These are phyloP conservation scores for Pueraria montana DNA, from an alignment of 306 rosid species.

Conservation along the genomic window DNA sequence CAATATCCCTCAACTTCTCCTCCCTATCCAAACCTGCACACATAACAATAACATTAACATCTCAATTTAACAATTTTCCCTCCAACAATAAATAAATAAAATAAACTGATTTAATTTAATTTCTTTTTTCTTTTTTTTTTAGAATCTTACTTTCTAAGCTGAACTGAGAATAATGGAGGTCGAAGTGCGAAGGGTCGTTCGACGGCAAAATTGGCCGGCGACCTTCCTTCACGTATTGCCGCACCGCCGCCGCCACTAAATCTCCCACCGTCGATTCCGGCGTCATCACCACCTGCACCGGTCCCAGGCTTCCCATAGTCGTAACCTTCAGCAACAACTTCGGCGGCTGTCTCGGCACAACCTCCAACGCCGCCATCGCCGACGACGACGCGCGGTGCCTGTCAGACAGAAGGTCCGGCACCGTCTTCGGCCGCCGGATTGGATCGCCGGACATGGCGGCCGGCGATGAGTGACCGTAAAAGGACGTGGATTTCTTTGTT, in stretches of 20 bases:
- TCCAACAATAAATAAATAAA: not conserved
- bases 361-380: slow-evolving; percentile 28
- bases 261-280: slow-evolving; percentile 70
- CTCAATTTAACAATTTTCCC: not conserved
- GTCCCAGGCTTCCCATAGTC: slow-evolving; percentile 76
- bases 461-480: slow-evolving; percentile 49
- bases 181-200: slow-evolving; percentile 61
- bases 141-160: slow-evolving; percentile 80
- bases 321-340: slow-evolving; percentile 85
- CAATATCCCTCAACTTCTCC: slow-evolving; percentile 68
- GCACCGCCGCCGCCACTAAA: slow-evolving; percentile 60
- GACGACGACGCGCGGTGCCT: slow-evolving; percentile 18
- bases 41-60: not conserved
- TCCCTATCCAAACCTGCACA: slow-evolving; percentile 73
- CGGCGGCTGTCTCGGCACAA: slow-evolving; percentile 59
- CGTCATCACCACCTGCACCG: slow-evolving; percentile 73
- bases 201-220: slow-evolving; percentile 82
- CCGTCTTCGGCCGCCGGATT: slow-evolving; percentile 77
- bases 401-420: slow-evolving; percentile 62
- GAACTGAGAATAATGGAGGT: slow-evolving; percentile 94
- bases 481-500: slow-evolving; percentile 71
- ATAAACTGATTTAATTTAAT: not conserved
- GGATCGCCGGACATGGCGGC: not conserved
- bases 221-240: slow-evolving; percentile 72
- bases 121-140: not conserved